These are phyloP conservation scores for Aspergillus hortae DNA, from an alignment of 2,329 filamentous ascomycete genomes.

Conservation along the genomic window DNA sequence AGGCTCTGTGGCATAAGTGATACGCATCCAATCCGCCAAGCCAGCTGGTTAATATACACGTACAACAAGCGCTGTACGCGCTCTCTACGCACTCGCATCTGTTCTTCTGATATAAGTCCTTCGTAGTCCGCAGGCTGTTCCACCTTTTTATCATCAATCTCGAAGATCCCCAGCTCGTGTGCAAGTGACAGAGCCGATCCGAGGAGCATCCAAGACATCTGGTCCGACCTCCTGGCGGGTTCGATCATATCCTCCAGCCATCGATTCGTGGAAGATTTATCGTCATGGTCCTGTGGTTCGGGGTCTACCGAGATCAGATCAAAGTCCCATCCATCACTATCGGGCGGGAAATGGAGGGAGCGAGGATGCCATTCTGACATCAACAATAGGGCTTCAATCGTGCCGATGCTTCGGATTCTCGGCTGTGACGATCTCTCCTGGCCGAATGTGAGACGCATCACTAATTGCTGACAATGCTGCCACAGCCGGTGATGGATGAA, in stretches of 20 bases:
- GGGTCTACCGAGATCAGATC: constrained; percentile 46
- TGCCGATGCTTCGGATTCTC: constrained; percentile 48
- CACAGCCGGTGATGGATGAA: constrained; percentile 54
- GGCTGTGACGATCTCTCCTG: constrained; percentile 52
- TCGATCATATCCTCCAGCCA: constrained; percentile 55
- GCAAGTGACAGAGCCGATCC: constrained; percentile 52
- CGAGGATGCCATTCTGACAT: constrained; percentile 58
- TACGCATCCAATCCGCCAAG: constrained; percentile 50
- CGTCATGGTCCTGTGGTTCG: constrained; percentile 29
- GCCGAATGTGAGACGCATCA: constrained; percentile 52
- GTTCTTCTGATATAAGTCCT: constrained; percentile 26
- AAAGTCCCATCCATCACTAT: constrained; percentile 55
- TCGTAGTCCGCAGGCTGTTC: constrained; percentile 17
- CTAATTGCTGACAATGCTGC: constrained; percentile 53
- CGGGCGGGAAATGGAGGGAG: constrained; percentile 52
- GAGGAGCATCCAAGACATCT: constrained; percentile 60
- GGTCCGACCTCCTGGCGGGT: constrained; percentile 52
- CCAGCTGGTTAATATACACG: constrained; percentile 51
- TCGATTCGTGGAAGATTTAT: constrained; percentile 30
- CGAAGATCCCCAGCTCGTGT: constrained; percentile 52
- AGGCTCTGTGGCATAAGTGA: constrained; percentile 49
- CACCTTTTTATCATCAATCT: constrained; percentile 38
- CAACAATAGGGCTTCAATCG: constrained; percentile 52
- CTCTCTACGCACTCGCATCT: constrained; percentile 30
- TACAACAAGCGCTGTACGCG: constrained; percentile 40